Base-by-base conservation (phyloP, 1,284 basidiomycete species). In the Singerocomus inundabilis region DNA sequence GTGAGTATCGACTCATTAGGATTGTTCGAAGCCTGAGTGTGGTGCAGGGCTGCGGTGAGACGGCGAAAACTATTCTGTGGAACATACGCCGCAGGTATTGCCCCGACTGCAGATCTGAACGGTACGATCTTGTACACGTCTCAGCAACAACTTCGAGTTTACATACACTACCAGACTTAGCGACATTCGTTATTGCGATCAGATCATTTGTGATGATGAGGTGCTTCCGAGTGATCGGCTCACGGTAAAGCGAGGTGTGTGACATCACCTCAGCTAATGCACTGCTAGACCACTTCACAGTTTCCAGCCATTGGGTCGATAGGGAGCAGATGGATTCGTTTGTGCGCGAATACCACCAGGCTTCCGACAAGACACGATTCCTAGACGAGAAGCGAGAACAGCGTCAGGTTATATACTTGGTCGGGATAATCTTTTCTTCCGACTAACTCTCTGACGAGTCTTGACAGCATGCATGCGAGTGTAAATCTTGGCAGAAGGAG, bases 41-140 rank as follows among this genome's bases (percentile, higher is more conserved):
- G 16, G 18, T 6, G 21, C 25, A 58, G 57, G 38, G 44, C 4
- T 59, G 57, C 10, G 54, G 48, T 13, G 57, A 57, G 31, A 29
- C 40, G 0, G 46, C 44, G 1, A 49, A 32, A 34, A 29, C 33
- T 4, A 18, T 59, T 46, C 35, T 54, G 12, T 58, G 57, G 57
- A 38, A 41, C 10, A 50, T 59, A 2, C 57, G 57, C 24, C 53
- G 44, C 12, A 52, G 57, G 37, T 59, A 52, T 46, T 55, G 55
- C 24, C 40, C 45, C 2, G 18, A 34, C 4, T 58, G 56, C 37
- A 62, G 43, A 30, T 4, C 10, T 9, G 26, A 35, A 41, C 44
- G 50, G 60, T 58, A 40, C 8, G 54, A 15, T 21, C 42, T 44
- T 2, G 7, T 34, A 4, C 9, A 31, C 24, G 4, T 31, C 32